A percentile compares a stretch with the other conserved stretches of the same genome.
phyloP scores from a whole-genome alignment of 2,329 filamentous ascomycete genomes.

The Fusarium poae region DNA sequence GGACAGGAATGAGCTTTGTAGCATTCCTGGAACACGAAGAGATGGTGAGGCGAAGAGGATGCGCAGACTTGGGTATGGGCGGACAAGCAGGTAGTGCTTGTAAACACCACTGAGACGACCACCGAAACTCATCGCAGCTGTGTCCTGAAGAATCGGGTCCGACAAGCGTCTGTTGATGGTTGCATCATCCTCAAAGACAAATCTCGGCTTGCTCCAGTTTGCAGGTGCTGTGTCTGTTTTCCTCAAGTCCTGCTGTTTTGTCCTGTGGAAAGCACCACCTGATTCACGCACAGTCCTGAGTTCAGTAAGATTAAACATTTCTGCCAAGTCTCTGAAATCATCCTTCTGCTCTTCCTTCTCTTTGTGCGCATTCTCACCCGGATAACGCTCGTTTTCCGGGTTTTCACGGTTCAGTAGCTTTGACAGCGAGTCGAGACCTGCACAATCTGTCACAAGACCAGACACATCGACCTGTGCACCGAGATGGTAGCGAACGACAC shows the following conservation, averaged over 20 bases:
- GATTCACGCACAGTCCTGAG: slow-evolving; percentile 72
- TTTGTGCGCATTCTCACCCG: slow-evolving; percentile 23
- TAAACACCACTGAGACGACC: slow-evolving; percentile 55
- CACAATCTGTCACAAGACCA: slow-evolving; percentile 74
- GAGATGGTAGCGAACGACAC: slow-evolving; percentile 75
- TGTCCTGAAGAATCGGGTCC: slow-evolving; percentile 40
- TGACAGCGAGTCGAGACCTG: slow-evolving; percentile 73
- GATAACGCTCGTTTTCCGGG: slow-evolving; percentile 46
- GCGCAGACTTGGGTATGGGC: slow-evolving; percentile 73
- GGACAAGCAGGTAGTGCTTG: slow-evolving; percentile 72
- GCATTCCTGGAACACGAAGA: slow-evolving; percentile 74
- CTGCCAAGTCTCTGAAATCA: slow-evolving; percentile 74
- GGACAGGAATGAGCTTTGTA: slow-evolving; percentile 70
- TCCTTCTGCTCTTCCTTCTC: slow-evolving; percentile 55
- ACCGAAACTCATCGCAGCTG: slow-evolving; percentile 23
- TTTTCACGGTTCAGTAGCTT: slow-evolving; percentile 56
- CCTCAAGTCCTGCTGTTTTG: slow-evolving; percentile 49
- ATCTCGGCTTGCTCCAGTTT: slow-evolving; percentile 57
- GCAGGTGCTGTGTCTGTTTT: slow-evolving; percentile 57
- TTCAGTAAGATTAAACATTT: slow-evolving; percentile 78
- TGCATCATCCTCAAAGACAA: slow-evolving; percentile 57
- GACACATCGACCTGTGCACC: slow-evolving; percentile 80
- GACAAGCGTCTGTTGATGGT: slow-evolving; percentile 39
- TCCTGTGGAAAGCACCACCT: slow-evolving; percentile 72
- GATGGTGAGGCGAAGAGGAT: slow-evolving; percentile 78